Percentiles rank a stretch among this genome's conserved stretches.
phyloP scores from a whole-genome alignment of 257 asterid genomes.

The Leonotis leonurus region DNA sequence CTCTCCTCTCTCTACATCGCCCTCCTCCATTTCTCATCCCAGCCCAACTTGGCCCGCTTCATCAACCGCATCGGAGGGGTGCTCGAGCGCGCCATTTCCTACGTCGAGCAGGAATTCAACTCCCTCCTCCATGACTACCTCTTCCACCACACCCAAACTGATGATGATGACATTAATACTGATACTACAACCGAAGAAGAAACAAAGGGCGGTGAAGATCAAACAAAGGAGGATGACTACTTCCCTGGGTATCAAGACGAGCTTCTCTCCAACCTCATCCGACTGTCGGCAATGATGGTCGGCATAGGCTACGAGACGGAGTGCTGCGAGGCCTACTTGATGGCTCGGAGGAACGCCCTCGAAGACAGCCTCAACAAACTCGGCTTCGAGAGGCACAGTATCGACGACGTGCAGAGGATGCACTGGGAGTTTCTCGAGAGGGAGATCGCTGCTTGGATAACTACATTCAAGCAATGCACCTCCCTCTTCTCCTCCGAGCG shows the following conservation, averaged over 20 bases:
- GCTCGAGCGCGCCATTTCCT: constrained; percentile 59
- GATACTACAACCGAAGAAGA: background rate
- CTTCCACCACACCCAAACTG: constrained; percentile 1
- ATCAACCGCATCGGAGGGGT: constrained; percentile 60
- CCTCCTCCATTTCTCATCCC: constrained; percentile 37
- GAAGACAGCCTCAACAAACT: constrained; percentile 44
- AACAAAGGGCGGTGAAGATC: background rate
- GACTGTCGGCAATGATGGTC: constrained; percentile 38
- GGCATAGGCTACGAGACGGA: constrained; percentile 58
- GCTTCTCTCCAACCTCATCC: constrained; percentile 20
- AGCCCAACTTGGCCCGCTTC: constrained; percentile 45
- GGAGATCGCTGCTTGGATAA: constrained; percentile 60
- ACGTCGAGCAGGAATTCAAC: constrained; percentile 75
- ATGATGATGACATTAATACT: background rate
- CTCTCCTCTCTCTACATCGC: constrained; percentile 31
- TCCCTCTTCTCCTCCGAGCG: constrained; percentile 36
- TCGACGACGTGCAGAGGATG: constrained; percentile 85
- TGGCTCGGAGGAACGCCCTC: constrained; percentile 48
- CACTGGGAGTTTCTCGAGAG: constrained; percentile 64
- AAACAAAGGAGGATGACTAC: background rate
- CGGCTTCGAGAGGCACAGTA: constrained; percentile 66
- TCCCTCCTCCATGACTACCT: constrained; percentile 45
- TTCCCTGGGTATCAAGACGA: constrained; percentile 44
- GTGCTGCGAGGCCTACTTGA: constrained; percentile 51
- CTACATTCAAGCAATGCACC: constrained; percentile 34